Evolutionary conservation across 164 flowering plant genomes (phyloP), one percentile per base, ranked within the genome.

Genomic region (Amborella trichopoda): DNA sequence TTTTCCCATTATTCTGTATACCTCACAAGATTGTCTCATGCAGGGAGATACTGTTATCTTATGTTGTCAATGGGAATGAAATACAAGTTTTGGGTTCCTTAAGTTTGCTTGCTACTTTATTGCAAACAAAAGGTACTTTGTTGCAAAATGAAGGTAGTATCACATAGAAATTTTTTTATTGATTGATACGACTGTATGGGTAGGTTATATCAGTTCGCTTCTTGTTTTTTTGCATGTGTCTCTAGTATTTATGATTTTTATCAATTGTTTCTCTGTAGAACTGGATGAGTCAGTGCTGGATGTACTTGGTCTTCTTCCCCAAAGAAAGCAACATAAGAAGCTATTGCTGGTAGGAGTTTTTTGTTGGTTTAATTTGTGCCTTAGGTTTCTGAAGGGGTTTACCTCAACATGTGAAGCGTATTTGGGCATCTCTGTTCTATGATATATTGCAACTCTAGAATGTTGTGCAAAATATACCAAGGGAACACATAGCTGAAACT

Each of bases 71-170:
- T 19, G 96, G 96, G 42, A 71, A 76, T 61, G 91, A 83, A 56
- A 64, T 74, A 43, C 86, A 75, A 59, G 95, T 73, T 40, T 56
- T 70, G 59, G 90, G 96, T 58, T 77, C 96, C 26, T 72, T 93
- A 55, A 74, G 68, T 61, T 61, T 93, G 53, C 54, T 84, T 48
- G 88, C 96, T 48, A 85, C 88, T 16, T 60, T 88, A 61, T 64
- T 93, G 77, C 99, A 93, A 68, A 77, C 99, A 44, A 93, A 93
- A 80, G 99, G 99, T 93, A n/a, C n/a, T n/a, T n/a, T n/a, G n/a
- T n/a, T n/a, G n/a, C n/a, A n/a, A n/a, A n/a, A n/a, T n/a, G n/a
- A n/a, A n/a, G n/a, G n/a, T n/a, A n/a, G n/a, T n/a, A n/a, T n/a
- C n/a, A n/a, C n/a, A n/a, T n/a, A n/a, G n/a, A n/a, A n/a, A n/a